Percentiles rank a stretch among this genome's conserved stretches.
Conservation (phyloP, 805 yeast genomes). For the Kuraishia capsulata region DNA sequence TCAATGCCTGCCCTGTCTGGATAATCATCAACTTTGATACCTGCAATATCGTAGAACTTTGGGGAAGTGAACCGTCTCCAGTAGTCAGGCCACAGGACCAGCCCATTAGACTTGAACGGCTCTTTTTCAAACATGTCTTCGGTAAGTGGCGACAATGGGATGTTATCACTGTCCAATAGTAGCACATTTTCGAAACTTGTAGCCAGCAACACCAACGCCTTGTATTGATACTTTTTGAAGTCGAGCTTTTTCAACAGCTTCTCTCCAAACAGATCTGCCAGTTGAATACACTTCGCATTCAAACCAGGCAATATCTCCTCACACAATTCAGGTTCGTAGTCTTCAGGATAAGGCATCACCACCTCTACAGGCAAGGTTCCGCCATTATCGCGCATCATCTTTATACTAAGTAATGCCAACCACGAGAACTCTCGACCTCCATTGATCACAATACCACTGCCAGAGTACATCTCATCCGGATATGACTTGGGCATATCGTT, state of each 20-base stretch:
- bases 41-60: constrained; percentile 46
- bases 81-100: constrained; percentile 60
- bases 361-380: constrained; percentile 33
- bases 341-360: constrained; percentile 26
- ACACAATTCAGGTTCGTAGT: constrained; percentile 30
- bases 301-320: constrained; percentile 25
- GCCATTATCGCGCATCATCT: constrained; percentile 29
- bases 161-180: constrained; percentile 35
- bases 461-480: constrained; percentile 28
- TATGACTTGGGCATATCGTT: constrained; percentile 34
- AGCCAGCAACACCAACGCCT: constrained; percentile 29
- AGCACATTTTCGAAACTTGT: constrained; percentile 40
- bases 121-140: constrained; percentile 37
- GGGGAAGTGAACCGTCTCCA: constrained; percentile 66
- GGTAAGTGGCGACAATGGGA: constrained; percentile 42
- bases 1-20: constrained; percentile 23
- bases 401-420: constrained; percentile 38
- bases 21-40: constrained; percentile 22
- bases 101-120: constrained; percentile 32
- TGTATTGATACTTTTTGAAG: constrained; percentile 23
- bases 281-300: constrained; percentile 30
- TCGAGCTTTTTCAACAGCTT: constrained; percentile 12
- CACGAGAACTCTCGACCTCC: constrained; percentile 51
- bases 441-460: constrained; percentile 51
- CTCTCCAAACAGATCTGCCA: constrained; percentile 27